These are phyloP conservation scores for Apium graveolens DNA, from an alignment of 129 eudicot genomes.

Conservation along the genomic window DNA sequence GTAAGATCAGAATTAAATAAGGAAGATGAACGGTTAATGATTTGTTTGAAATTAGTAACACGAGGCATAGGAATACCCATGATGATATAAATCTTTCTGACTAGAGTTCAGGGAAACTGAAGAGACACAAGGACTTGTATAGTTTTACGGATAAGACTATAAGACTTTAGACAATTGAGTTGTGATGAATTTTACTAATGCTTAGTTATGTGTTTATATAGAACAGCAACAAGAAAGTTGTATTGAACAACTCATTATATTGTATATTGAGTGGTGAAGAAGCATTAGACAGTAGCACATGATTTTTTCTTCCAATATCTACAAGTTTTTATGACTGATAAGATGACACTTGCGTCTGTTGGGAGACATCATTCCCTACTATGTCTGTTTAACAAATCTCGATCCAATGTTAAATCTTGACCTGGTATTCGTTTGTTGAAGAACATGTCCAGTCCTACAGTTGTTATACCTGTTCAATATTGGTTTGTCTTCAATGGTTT, in stretches of 20 bases:
- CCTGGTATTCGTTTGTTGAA: background rate
- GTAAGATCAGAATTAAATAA: background rate
- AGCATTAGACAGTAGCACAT: background rate
- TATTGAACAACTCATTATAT: background rate
- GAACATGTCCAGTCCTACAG: background rate
- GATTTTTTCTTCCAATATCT: background rate
- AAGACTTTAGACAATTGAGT: background rate
- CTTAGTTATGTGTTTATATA: background rate
- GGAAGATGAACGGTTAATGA: background rate
- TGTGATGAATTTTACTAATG: background rate
- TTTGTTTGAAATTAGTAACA: background rate
- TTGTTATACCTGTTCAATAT: too few relatives aligned
- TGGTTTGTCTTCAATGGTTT: too few relatives aligned
- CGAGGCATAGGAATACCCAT: slow-evolving; percentile 8
- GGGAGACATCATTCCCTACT: slow-evolving; percentile 1
- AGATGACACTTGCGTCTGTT: background rate
- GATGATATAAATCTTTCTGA: background rate
- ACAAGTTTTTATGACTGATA: background rate
- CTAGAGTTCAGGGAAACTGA: background rate
- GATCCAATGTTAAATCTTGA: too few relatives aligned
- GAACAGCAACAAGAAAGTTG: background rate
- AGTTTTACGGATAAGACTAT: background rate
- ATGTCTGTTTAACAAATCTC: background rate
- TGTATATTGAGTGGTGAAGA: background rate
- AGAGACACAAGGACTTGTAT: background rate